Percentiles rank a stretch among this genome's conserved stretches.
Conservation (phyloP, 2,329 filamentous ascomycete species). For the Lecanoromycetidae sp. region DNA sequence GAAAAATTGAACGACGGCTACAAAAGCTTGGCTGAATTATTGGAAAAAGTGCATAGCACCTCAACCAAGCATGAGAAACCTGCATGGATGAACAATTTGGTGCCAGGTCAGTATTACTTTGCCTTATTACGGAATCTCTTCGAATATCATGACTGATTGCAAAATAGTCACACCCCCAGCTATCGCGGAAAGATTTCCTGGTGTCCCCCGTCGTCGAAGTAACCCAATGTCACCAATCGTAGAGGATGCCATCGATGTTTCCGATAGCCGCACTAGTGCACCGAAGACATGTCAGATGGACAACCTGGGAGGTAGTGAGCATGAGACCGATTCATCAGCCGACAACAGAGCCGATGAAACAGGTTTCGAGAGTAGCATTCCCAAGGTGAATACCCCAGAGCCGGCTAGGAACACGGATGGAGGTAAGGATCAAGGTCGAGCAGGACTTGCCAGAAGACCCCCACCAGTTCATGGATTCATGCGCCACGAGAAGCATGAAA, state of each 20-base stretch:
- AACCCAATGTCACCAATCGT: not conserved
- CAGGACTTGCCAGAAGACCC: no score
- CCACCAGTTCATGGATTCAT: no score
- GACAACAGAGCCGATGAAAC: no score
- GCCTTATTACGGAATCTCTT: not conserved
- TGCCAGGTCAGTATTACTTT: not conserved
- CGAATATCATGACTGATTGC: not conserved
- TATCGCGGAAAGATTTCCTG: not conserved
- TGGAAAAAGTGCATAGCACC: not conserved
- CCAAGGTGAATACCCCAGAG: no score
- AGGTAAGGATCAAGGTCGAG: no score
- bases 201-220: not conserved
- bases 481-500: no score
- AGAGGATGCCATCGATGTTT: not conserved
- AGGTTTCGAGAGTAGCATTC: no score
- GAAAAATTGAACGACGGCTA: no score
- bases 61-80: not conserved
- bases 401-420: no score
- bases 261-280: not conserved
- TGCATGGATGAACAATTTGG: conserved; percentile 1
- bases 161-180: not conserved
- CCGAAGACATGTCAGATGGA: not conserved
- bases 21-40: not conserved
- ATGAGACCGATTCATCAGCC: no score
- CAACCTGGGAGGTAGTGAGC: not conserved